A percentile compares a stretch with the other conserved stretches of the same genome.
Evolutionary conservation across 2,329 filamentous ascomycete species (phyloP).

Genomic region (Talaromyces sp.): DNA sequence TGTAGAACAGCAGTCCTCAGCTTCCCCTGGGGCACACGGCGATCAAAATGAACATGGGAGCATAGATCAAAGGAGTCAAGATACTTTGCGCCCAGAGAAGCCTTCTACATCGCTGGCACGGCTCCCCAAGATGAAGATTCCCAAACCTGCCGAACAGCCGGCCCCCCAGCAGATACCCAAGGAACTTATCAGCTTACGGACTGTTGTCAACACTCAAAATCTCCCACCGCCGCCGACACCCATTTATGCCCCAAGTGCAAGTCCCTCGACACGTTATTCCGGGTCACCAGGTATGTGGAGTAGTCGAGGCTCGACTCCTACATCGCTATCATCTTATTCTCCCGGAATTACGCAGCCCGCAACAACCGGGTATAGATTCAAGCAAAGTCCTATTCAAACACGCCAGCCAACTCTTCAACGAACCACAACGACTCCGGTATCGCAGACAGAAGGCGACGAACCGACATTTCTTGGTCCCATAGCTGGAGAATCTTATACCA

Average conservation of each 20-base stretch:
- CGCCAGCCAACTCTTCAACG: constrained; percentile 6
- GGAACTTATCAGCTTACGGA: constrained; percentile 36
- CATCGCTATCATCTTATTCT: constrained; percentile 47
- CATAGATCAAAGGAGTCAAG: constrained; percentile 2
- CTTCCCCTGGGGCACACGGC: not conserved
- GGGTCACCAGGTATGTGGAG: constrained; percentile 45
- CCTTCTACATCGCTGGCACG: constrained; percentile 13
- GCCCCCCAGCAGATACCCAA: constrained; percentile 25
- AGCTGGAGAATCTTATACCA: constrained; percentile 11
- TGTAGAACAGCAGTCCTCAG: not conserved
- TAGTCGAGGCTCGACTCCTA: constrained; percentile 46
- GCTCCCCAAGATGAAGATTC: constrained; percentile 14
- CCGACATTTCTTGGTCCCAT: constrained; percentile 13
- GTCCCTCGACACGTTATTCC: constrained; percentile 43
- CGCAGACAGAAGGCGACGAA: constrained; percentile 15
- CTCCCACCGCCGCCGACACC: constrained; percentile 36
- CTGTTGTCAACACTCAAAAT: constrained; percentile 29
- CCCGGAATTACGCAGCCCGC: constrained; percentile 41
- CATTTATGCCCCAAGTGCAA: constrained; percentile 35
- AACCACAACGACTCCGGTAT: constrained; percentile 9
- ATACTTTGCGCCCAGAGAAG: not conserved
- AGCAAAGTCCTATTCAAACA: constrained; percentile 16
- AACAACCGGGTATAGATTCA: constrained; percentile 31
- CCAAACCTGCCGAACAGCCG: constrained; percentile 14
- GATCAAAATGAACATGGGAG: constrained; percentile 11